Evolutionary conservation across 371 early-diverging fungal genomes (phyloP), one percentile per base, ranked within the genome.

Genomic region (Rhizopus delemar): DNA sequence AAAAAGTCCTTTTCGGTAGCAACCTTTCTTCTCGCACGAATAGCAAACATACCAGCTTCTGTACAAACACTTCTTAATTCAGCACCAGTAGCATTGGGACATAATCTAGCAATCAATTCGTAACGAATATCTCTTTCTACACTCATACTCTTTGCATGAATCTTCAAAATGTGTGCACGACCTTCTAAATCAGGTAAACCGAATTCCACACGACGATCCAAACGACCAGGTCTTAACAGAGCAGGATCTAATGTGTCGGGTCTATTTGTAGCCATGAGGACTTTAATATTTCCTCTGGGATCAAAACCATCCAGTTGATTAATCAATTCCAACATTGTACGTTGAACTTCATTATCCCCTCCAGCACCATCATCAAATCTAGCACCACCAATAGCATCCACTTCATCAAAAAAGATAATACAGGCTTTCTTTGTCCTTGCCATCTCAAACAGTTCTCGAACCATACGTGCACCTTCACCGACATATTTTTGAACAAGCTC

Each of bases 31-130:
- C 99, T 85, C 55, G 97, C 94, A 43, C 99, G 89, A 63, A 99
- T 99, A 8, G 99, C 99, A 87, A 96, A 99, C 99, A 99, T 99
- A 56, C 99, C 99, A 33, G 99, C 99, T 81, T 99, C 99, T 33
- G 99, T 99, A 82, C 99, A 99, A 50, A 99, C 99, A 80, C 95
- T 93, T 66, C 98, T 96, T 57, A 98, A 94, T 77, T 99, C 99
- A 34, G 99, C 99, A 63, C 99, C 99, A 64, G 93, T 93, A 46
- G 96, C 91, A 51, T 98, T 98, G 15, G 88, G 86, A 90, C 98
- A 91, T 68, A 94, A 86, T 75, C 93, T 91, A 16, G 99, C 98
- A 80, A 99, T 94, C 75, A 93, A 90, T 56, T 92, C 86, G 73
- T 99, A 83, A 78, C 99, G 92, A 66, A 99, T 99, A 51, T 98